Conservation (phyloP, 139 green algal species). For the Closterium sp. region DNA sequence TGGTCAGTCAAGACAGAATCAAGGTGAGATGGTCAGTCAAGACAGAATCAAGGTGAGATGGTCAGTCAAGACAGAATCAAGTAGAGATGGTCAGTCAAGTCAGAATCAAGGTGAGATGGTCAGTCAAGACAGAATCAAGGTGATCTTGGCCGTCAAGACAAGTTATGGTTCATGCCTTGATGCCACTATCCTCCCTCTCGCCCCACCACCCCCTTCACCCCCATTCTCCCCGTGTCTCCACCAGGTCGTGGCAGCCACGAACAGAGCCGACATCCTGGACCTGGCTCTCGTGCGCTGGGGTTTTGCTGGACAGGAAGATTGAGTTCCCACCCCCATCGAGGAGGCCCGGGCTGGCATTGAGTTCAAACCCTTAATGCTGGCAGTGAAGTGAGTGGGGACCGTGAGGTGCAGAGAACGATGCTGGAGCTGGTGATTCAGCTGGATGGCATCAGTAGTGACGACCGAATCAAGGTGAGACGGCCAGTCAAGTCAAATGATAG, state of each 20-base stretch:
- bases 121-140: constrained; percentile 84
- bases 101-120: constrained; percentile 83
- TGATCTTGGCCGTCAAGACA: too few relatives aligned
- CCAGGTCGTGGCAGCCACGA: constrained; percentile 94
- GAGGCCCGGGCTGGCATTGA: constrained; percentile 96
- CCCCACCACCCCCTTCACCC: too few relatives aligned
- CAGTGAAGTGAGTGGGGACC: neutral
- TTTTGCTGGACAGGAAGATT: constrained; percentile 94
- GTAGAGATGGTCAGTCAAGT: too few relatives aligned
- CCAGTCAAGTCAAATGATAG: too few relatives aligned
- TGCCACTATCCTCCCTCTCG: too few relatives aligned
- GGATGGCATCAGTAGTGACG: constrained; percentile 84
- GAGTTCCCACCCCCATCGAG: constrained; percentile 98
- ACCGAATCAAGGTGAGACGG: constrained; percentile 79
- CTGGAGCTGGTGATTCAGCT: constrained; percentile 97
- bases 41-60: constrained; percentile 86
- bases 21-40: constrained; percentile 76
- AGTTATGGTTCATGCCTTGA: constrained; percentile 5
- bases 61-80: constrained; percentile 85
- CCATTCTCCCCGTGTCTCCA: too few relatives aligned
- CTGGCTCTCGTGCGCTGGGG: constrained; percentile 94
- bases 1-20: constrained; percentile 78
- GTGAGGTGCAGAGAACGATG: constrained; percentile 85
- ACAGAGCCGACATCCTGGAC: constrained; percentile 97
- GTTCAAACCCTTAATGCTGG: constrained; percentile 60